Evolutionary conservation across 495 filamentous ascomycete genomes (phyloP), one percentile per base, ranked within the genome.

Genomic region (Penicillium turbatum): DNA sequence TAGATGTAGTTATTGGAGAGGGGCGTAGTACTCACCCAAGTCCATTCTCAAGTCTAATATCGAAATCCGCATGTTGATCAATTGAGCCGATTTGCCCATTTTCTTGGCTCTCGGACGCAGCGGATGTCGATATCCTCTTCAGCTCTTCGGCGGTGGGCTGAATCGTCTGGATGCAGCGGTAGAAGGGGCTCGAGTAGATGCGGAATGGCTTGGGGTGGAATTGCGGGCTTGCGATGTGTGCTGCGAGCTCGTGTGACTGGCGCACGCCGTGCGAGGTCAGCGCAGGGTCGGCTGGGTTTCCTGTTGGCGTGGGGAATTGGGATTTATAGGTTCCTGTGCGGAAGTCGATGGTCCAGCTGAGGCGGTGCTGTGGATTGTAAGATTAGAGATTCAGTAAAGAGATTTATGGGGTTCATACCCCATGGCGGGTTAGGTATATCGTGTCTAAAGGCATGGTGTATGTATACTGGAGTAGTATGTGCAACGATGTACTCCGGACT

Each of bases 101-200:
- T 13, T 6, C n/a, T 9, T 39, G 46, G 37, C 17, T 42, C 29
- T 42, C 17, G 16, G 32, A 38, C 6, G 30, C 40, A 0, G 26
- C 21, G n/a, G 66, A 61, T 24, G 21, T n/a, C n/a, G n/a, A n/a
- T 43, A 48, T 46, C 50, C 67, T 59, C 43, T 70, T 73, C 54
- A 86, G 69, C 26, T 67, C 66, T 55, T 84, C 78, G 10, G 88
- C 79, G 19, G 82, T 80, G 0, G 92, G 91, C 47, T 71, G 64
- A 37, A 97, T 80, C 0, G 93, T 97, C 69, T 97, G 89, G 16
- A 97, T 73, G 66, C 93, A 98, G 48, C 93, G 82, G 69, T 95
- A 97, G 64, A 92, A 97, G 12, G 90, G 89, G 55, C 85, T 89
- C 12, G 79, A 85, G 74, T 96, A 97, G 60, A 97, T 73, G 2